Evolutionary conservation across 371 early-diverging fungal genomes (phyloP), one percentile per base, ranked within the genome.

Genomic region (Mucor ambiguus): DNA sequence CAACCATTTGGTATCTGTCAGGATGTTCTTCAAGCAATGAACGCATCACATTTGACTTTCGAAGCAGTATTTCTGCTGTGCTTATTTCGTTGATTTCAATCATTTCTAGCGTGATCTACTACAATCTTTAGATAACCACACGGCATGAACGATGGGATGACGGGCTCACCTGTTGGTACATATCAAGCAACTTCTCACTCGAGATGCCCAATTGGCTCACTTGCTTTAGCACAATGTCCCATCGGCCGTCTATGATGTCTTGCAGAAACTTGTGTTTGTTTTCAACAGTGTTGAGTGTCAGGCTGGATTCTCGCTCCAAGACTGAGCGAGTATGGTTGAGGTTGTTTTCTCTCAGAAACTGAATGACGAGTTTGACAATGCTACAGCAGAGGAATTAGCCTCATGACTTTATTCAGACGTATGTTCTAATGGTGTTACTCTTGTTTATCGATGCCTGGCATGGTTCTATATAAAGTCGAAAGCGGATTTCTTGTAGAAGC

Each of bases 261-360:
- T 85, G 70, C 11, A 83, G 74, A 64, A 97, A 94, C 8, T 72
- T 58, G 24, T 87, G 87, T 8, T 90, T 72, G 62, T 85, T 89
- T 61, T 95, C 96, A 6, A 96, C 91, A 0, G 95, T 90, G 75
- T 95, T 95, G 9, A 96, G 72, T 1, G 83, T 77, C 7, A 93
- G 80, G 1, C 85, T 80, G 1, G 93, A 85, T 77, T 97, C 98
- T 58, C 89, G 89, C 87, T 95, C 92, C 16, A 97, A 77, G 2
- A 89, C 78, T 2, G 82, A 79, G 11, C 94, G 82, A 1, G 95
- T 85, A 22, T 84, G 78, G 30, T 77, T 83, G 20, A 97, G 79
- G 62, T 93, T 94, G 70, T 95, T 92, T 73, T 96, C 98, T 66
- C 93, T 90, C 37, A 95, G 79, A 67, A 95, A 97, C 77, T 96